Evolutionary conservation across 371 early-diverging fungal species (phyloP).

Genomic region (Cladochytrium tenue): DNA sequence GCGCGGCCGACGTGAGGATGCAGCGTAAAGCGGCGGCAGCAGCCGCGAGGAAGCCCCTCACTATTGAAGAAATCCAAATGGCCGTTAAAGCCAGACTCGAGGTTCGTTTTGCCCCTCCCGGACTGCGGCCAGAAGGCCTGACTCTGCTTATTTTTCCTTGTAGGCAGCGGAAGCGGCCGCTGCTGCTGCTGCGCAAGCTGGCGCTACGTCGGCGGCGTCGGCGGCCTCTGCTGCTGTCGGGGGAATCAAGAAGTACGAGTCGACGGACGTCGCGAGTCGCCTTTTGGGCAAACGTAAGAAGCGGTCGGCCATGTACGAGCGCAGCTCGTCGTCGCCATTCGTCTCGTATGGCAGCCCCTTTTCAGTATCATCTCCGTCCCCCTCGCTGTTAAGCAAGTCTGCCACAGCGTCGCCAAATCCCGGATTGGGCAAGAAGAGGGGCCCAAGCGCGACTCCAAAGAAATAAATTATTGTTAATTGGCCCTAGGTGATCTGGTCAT

Average conservation of each 20-base stretch:
- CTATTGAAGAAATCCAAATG: constrained; percentile 17
- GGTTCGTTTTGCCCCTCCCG: not conserved
- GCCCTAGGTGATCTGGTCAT: no score
- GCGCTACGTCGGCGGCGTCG: not conserved
- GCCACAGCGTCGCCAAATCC: not conserved
- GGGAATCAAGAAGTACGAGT: not conserved
- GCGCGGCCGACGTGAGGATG: not conserved
- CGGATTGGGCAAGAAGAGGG: no score
- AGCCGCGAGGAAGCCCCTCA: constrained; percentile 2
- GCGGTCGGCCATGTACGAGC: not conserved
- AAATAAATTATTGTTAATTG: no score
- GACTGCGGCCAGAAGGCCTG: not conserved
- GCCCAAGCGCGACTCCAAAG: no score
- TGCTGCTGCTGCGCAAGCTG: not conserved
- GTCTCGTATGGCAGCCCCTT: not conserved
- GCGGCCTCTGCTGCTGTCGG: not conserved
- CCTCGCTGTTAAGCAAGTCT: not conserved
- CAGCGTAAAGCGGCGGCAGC: not conserved
- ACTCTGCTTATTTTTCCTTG: not conserved
- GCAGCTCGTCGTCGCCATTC: not conserved
- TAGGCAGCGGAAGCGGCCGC: not conserved
- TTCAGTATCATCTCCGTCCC: not conserved
- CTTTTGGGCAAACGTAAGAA: not conserved
- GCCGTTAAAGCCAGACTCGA: constrained; percentile 17
- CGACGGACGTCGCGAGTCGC: not conserved